Evolutionary conservation across 441 rosid species (phyloP).

Genomic region (Populus tomentosa): DNA sequence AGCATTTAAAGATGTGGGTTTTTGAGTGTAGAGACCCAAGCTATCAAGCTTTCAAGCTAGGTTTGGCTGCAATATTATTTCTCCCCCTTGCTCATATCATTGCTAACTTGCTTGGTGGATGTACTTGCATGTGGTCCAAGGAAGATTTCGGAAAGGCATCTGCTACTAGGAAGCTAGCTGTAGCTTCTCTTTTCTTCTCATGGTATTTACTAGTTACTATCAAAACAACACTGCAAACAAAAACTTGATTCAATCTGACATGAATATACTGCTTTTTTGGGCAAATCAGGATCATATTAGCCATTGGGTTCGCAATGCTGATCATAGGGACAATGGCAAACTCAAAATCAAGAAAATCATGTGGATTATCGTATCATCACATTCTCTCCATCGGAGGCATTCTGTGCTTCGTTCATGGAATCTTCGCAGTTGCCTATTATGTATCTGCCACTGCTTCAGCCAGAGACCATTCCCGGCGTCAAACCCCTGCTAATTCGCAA

Average conservation of each 20-base stretch:
- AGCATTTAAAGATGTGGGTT: conserved; percentile 61
- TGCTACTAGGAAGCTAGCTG: conserved; percentile 72
- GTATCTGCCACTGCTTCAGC: conserved; percentile 65
- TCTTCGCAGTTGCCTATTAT: conserved; percentile 55
- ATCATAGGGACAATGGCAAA: conserved; percentile 53
- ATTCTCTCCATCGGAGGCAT: conserved; percentile 61
- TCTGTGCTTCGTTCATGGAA: conserved; percentile 72
- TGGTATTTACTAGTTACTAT: conserved; percentile 56
- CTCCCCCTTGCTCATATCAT: conserved; percentile 56
- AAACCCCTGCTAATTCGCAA: background rate
- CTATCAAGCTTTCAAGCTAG: conserved; percentile 60
- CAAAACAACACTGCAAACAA: background rate
- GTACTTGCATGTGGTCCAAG: conserved; percentile 61
- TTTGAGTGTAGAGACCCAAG: conserved; percentile 87
- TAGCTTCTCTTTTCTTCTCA: conserved; percentile 70
- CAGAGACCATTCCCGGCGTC: conserved; percentile 19
- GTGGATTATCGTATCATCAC: conserved; percentile 56
- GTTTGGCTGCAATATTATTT: conserved; percentile 65
- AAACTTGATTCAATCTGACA: background rate
- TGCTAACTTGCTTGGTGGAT: conserved; percentile 73
- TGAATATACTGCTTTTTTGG: background rate
- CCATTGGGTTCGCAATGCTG: conserved; percentile 59
- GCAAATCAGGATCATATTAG: conserved; percentile 48
- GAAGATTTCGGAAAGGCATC: conserved; percentile 40
- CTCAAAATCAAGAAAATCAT: conserved; percentile 53